Conservation (phyloP, 2,329 filamentous ascomycete genomes). For the Fusarium hostae region DNA sequence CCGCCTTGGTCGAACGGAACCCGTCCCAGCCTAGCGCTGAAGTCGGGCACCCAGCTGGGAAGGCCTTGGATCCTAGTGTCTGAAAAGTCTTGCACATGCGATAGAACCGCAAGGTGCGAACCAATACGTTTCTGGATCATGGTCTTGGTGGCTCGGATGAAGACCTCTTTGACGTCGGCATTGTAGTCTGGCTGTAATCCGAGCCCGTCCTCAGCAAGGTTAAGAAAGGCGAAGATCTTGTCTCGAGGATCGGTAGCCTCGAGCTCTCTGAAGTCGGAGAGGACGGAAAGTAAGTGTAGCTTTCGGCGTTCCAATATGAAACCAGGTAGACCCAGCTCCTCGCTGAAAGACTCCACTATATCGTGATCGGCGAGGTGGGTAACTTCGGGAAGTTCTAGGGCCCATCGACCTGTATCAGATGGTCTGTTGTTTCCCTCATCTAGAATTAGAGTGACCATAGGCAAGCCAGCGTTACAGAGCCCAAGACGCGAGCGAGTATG, state of each 20-base stretch:
- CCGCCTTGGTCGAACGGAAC: background rate
- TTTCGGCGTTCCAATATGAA: background rate
- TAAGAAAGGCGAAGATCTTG: background rate
- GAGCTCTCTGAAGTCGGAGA: background rate
- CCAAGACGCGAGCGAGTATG: background rate
- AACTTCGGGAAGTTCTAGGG: background rate
- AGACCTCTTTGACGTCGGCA: background rate
- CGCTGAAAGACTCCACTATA: background rate
- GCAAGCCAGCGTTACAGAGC: background rate
- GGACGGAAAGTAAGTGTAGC: background rate
- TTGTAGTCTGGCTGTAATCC: background rate
- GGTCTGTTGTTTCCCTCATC: background rate
- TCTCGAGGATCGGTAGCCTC: background rate
- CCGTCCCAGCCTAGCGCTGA: background rate
- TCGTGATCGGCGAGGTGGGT: background rate
- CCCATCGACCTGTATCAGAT: background rate
- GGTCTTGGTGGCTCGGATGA: background rate
- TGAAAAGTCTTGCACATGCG: background rate
- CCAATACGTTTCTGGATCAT: background rate
- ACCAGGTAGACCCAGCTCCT: background rate
- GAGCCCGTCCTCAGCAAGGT: background rate
- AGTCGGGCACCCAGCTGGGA: background rate
- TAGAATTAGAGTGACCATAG: background rate
- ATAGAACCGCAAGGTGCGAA: background rate
- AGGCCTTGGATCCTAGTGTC: background rate